Evolutionary conservation across 176 grass and related monocot species (phyloP), one percentile per base, ranked within the genome.

Genomic region (Eragrostis curvula): DNA sequence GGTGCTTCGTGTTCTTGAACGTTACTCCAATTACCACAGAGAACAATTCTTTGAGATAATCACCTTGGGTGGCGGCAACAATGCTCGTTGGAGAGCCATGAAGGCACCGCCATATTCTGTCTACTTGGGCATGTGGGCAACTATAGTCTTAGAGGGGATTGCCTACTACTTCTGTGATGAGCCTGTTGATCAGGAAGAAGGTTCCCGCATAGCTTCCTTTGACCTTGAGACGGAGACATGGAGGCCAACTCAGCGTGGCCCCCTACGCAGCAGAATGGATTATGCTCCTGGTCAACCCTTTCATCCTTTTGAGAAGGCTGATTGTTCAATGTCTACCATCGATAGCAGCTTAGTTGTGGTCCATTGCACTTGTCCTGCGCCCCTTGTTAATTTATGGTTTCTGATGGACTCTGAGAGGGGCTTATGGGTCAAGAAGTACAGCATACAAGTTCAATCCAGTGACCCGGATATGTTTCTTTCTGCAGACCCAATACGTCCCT

Each of bases 141-240:
- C 36, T 13, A 71, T 66, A 9, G 81, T 30, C 23, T n/a, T 83
- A 8, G 47, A 83, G n/a, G 81, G 60, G 61, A 17, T 75, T 21
- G 60, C 29, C 15, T 83, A 75, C 39, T 75, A 66, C 48, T 52
- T 75, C 3, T 1, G 41, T 36, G 42, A 18, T 56, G n/a, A 0
- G n/a, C 65, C 32, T 36, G 32, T 36, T 36, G 32, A 2, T 36
- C 32, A 2, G 32, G 32, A 36, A 36, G 32, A 36, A 36, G 32
- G 32, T 2, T 36, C 32, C 32, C 32, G 32, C 32, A 36, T 74
- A 66, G 47, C 24, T 11, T 61, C 81, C 8, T 83, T 83, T 43
- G 28, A 55, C 71, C 70, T 83, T 7, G 16, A 75, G 36, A 75
- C 48, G 21, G 81, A 84, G 40, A n/a, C 29, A 8, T 84, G 81